Evolutionary conservation across 179 eudicot genomes (phyloP).

Genomic region (Actinidia arguta): DNA sequence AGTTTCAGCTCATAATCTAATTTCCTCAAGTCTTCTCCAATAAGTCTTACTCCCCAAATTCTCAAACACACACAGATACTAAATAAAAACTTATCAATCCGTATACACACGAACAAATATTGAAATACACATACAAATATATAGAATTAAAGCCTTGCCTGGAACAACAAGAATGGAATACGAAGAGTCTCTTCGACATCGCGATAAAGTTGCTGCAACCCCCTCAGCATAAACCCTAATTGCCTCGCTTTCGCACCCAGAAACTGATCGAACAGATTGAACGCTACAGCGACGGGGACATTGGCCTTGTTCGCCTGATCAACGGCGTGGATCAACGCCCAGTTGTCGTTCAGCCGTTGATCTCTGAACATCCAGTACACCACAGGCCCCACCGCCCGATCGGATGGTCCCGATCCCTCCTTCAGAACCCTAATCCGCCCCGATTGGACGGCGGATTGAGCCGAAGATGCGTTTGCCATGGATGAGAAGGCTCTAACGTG

Average conservation of each 20-base stretch:
- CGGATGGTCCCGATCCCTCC: constrained; percentile 35
- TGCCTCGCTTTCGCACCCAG: constrained; percentile 91
- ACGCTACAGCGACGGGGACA: constrained; percentile 80
- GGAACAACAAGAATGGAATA: constrained; percentile 83
- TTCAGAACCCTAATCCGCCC: constrained; percentile 73
- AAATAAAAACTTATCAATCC: too few species aligned
- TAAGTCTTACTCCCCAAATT: too few species aligned
- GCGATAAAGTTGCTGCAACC: constrained; percentile 55
- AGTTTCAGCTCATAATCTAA: too few species aligned
- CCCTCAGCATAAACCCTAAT: constrained; percentile 88
- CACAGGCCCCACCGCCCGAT: constrained; percentile 58
- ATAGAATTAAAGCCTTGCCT: constrained; percentile 35
- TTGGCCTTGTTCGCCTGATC: constrained; percentile 77
- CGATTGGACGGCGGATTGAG: constrained; percentile 52
- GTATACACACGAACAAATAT: too few species aligned
- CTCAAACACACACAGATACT: too few species aligned
- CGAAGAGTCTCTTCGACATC: constrained; percentile 43
- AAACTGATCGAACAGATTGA: constrained; percentile 84
- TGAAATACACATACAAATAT: not conserved
- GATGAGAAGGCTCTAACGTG: constrained; percentile 8
- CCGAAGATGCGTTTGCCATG: constrained; percentile 18
- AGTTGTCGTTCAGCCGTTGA: constrained; percentile 88
- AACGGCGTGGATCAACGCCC: constrained; percentile 97
- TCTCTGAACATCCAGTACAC: constrained; percentile 99
- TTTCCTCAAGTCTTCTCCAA: too few species aligned